These are phyloP conservation scores for Vitis hybrid DNA, from an alignment of 177 flowering plant genomes.

Conservation along the genomic window DNA sequence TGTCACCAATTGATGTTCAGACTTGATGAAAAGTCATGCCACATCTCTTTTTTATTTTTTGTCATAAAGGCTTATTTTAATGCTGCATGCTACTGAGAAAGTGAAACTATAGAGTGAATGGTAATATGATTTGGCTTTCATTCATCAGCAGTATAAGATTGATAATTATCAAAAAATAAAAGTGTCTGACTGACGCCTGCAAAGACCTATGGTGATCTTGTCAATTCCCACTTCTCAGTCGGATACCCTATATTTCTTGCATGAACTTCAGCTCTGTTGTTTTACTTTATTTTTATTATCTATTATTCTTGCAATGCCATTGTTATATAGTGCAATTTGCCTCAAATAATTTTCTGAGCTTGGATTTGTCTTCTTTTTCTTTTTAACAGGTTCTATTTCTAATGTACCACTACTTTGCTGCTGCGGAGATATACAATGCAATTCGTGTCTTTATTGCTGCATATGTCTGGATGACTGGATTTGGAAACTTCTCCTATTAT, in stretches of 20 bases:
- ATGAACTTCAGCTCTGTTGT: too few species aligned
- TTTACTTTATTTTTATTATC: neutral
- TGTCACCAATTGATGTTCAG: too few species aligned
- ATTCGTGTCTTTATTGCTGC: slow-evolving; percentile 97
- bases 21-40: too few species aligned
- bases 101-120: neutral
- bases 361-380: neutral
- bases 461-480: slow-evolving; percentile 99
- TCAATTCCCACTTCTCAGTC: neutral
- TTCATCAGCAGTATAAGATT: neutral
- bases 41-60: neutral
- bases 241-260: too few species aligned
- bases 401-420: slow-evolving; percentile 99
- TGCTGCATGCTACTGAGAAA: neutral
- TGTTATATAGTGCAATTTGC: neutral
- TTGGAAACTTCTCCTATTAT: slow-evolving; percentile 97
- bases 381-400: slow-evolving; percentile 78
- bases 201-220: neutral
- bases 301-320: neutral
- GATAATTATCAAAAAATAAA: neutral
- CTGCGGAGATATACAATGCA: slow-evolving; percentile 94
- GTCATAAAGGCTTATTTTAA: neutral
- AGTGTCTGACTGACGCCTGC: neutral
- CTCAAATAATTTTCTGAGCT: neutral
- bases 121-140: neutral